Percentiles rank a stretch among this genome's conserved stretches.
Conservation (phyloP, 2,329 filamentous ascomycete genomes). For the Alternaria sp. region DNA sequence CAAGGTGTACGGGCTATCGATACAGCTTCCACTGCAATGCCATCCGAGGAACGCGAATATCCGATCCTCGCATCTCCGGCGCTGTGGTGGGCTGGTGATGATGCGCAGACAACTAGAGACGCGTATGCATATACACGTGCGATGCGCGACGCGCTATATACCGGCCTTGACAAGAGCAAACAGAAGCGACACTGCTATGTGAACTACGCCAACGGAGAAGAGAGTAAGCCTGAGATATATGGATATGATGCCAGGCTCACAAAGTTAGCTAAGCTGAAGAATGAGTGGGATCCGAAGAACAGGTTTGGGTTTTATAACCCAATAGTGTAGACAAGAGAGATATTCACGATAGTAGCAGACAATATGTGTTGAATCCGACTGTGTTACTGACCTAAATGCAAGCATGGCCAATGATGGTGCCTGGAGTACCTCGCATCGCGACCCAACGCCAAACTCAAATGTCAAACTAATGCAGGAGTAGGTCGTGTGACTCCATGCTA, state of each 20-base stretch:
- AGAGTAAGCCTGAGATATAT: slow-evolving; percentile 41
- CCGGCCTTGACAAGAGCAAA: slow-evolving; percentile 17
- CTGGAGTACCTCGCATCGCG: neutral
- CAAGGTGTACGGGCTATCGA: slow-evolving; percentile 26
- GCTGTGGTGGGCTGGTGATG: slow-evolving; percentile 29
- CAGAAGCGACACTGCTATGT: slow-evolving; percentile 40
- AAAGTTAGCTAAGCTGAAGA: slow-evolving; percentile 42
- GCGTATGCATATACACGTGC: slow-evolving; percentile 20
- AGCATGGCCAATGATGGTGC: neutral
- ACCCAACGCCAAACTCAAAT: neutral
- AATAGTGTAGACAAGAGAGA: slow-evolving; percentile 14
- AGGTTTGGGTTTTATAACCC: slow-evolving; percentile 43
- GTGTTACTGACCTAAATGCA: neutral
- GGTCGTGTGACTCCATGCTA: neutral
- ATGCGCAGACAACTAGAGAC: slow-evolving; percentile 17
- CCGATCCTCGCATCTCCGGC: slow-evolving; percentile 25
- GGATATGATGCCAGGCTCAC: slow-evolving; percentile 40
- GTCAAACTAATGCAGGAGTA: neutral
- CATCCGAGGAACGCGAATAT: slow-evolving; percentile 48
- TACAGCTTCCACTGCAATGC: slow-evolving; percentile 19
- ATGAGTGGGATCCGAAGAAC: slow-evolving; percentile 39
- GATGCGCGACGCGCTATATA: slow-evolving; percentile 26
- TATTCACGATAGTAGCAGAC: neutral
- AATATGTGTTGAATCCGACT: neutral
- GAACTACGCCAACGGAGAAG: slow-evolving; percentile 48